Conservation (phyloP, 768 basidiomycete species). For the Amanita subjunquillea region DNA sequence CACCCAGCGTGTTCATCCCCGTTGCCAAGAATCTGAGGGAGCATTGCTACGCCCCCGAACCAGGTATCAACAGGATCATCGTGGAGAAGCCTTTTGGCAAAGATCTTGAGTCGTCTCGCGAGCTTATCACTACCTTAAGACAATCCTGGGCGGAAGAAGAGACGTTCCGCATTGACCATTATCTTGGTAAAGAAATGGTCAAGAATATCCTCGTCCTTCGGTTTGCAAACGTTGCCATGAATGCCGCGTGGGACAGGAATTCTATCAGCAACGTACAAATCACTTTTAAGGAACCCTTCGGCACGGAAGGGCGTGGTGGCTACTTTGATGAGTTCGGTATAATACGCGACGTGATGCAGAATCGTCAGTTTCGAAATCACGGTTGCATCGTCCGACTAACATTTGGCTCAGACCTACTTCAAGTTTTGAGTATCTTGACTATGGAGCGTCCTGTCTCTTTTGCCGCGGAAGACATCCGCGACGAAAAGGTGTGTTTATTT, state of each 20-base stretch:
- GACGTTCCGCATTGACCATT: constrained; percentile 98
- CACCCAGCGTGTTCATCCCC: constrained; percentile 91
- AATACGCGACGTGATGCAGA: constrained; percentile 95
- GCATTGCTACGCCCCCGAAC: constrained; percentile 59
- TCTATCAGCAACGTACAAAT: constrained; percentile 96
- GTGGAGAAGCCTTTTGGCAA: constrained; percentile 99
- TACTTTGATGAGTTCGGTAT: constrained; percentile 99
- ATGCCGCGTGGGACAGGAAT: constrained; percentile 90
- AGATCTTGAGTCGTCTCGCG: constrained; percentile 76
- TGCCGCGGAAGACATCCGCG: constrained; percentile 92
- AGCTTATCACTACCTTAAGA: constrained; percentile 72
- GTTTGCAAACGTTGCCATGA: constrained; percentile 89
- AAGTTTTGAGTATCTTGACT: constrained; percentile 88
- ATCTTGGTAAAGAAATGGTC: constrained; percentile 99
- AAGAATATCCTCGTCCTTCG: constrained; percentile 95
- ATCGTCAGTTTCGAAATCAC: constrained; percentile 58
- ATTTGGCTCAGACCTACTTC: constrained; percentile 63
- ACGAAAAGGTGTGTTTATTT: constrained; percentile 72
- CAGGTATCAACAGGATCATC: constrained; percentile 83
- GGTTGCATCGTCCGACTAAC: not conserved
- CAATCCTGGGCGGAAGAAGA: constrained; percentile 91
- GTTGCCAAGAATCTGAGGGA: constrained; percentile 79
- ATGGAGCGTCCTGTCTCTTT: constrained; percentile 99
- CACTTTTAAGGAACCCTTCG: constrained; percentile 99
- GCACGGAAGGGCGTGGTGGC: constrained; percentile 99